Base-by-base conservation (phyloP, 768 basidiomycete genomes). In the Rhodotorula taiwanensis region DNA sequence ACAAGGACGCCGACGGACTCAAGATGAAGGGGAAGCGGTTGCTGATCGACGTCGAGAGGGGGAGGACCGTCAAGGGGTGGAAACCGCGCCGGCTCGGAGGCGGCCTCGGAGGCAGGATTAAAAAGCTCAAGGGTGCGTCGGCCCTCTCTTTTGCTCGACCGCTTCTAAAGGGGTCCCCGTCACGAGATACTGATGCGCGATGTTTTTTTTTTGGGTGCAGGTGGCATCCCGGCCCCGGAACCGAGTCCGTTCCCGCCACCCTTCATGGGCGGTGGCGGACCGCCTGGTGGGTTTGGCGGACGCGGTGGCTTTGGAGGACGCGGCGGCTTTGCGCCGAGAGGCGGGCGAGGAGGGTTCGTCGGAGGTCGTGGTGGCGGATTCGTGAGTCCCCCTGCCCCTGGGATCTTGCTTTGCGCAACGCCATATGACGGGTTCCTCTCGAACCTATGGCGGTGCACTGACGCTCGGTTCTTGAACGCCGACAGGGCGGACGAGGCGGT, bases 51-150 rank as follows among this genome's bases (percentile, higher is more conserved):
- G 95, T 99, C 66, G 95, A 99, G 77, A 86, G 95, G 41, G 95
- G 95, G 25, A 84, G 95, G 52, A 99, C 95, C 16, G 95, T 99
- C 31, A 85, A 94, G 62, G 95, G 93, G 4, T 99, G 95, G 95
- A 97, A 95, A 75, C 95, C 95, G 2, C 86, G 91, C 52, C 85
- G 93, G 55, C 79, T 98, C 0, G 95, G 94, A 25, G 95, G 95
- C n/a, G 95, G 95, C 9, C 81, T 98, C n/a, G 95, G 95, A n/a
- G 95, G 95, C 31, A 82, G 94, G 62, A 91, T 93, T 25, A 98
- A 98, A 55, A 64, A 64, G 43, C 34, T 62, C 28, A 65, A 65
- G 51, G 65, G 64, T 66, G 45, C 28, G 49, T 44, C 21, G 48
- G 25, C 1, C 4, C 30, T 31, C 36, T 39, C 6, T 41, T n/a